A percentile compares a stretch with the other conserved stretches of the same genome.
phyloP scores from a whole-genome alignment of 129 eudicot genomes.

The Flaveria ramosissima region DNA sequence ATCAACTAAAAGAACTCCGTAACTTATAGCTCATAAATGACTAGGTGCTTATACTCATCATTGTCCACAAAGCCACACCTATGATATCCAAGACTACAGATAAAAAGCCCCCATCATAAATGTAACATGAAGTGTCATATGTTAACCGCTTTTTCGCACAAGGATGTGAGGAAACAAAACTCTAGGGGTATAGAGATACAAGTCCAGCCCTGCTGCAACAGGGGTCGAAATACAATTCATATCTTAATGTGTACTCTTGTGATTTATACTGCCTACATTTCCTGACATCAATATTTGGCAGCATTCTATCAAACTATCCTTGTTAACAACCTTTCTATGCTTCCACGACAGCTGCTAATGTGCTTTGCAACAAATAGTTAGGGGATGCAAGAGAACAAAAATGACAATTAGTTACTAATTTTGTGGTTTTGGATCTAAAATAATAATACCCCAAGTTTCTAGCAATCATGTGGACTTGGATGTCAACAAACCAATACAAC shows the following conservation, averaged over 20 bases:
- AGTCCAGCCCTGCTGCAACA: conserved; percentile 3
- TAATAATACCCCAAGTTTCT: not conserved
- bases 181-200: not conserved
- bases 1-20: not conserved
- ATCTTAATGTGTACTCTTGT: not conserved
- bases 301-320: not conserved
- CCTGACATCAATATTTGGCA: not conserved
- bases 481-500: not conserved
- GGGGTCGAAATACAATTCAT: not conserved
- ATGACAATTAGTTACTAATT: not conserved
- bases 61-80: not conserved
- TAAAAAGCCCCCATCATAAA: not conserved
- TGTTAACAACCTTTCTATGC: not conserved
- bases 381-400: not conserved
- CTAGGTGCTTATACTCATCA: not conserved
- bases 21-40: not conserved
- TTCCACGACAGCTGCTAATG: not conserved
- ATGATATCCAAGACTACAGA: not conserved
- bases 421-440: not conserved
- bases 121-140: not conserved
- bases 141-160: not conserved
- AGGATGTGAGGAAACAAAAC: conserved; percentile 10
- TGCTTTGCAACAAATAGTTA: not conserved
- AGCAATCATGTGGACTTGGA: not conserved
- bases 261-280: not conserved